Percentiles rank a stretch among this genome's conserved stretches.
These are phyloP conservation scores for Ganoderma resinaceum DNA, from an alignment of 1,284 basidiomycete genomes.

Conservation along the genomic window DNA sequence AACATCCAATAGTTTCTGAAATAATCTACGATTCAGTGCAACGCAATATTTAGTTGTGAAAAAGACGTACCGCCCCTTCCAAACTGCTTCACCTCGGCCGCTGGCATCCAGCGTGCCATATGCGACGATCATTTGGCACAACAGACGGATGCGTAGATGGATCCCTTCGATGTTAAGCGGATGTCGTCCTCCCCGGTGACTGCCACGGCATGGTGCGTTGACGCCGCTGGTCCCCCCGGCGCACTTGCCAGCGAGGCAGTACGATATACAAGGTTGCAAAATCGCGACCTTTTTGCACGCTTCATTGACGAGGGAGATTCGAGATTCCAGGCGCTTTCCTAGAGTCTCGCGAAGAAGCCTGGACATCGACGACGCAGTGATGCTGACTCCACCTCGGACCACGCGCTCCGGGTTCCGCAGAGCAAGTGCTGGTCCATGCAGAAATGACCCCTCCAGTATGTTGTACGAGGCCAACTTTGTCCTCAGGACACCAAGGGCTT, in stretches of 20 bases:
- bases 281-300: background rate
- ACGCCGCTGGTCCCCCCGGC: background rate
- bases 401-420: background rate
- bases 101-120: background rate
- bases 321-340: background rate
- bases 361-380: background rate
- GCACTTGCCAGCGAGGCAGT: background rate
- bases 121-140: background rate
- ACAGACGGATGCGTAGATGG: background rate
- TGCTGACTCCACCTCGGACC: background rate
- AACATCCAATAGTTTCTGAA: background rate
- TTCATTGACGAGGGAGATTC: background rate
- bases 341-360: background rate
- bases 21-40: background rate
- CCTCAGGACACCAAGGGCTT: background rate
- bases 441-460: background rate
- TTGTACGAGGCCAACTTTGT: background rate
- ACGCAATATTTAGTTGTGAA: background rate
- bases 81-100: background rate
- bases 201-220: background rate
- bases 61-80: constrained; percentile 1
- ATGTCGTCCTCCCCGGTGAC: background rate
- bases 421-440: background rate
- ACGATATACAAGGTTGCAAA: background rate
- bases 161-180: background rate